phyloP scores from a whole-genome alignment of 2,329 filamentous ascomycete species.

The Botryotinia narcissicola region DNA sequence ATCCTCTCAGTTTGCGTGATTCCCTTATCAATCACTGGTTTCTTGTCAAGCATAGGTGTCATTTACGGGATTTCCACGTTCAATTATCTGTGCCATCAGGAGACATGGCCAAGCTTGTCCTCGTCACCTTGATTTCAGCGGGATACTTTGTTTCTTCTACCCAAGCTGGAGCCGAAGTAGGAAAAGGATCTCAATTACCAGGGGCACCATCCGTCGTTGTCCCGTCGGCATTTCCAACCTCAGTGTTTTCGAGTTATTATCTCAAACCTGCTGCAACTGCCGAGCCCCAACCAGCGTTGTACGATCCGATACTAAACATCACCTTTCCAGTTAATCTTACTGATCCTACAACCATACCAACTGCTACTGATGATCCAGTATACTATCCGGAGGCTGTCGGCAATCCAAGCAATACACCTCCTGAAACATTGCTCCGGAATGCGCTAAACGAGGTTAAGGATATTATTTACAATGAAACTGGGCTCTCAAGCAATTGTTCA shows the following conservation, averaged over 20 bases:
- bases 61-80: background rate
- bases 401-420: slow-evolving; percentile 44
- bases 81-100: background rate
- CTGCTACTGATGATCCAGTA: slow-evolving; percentile 48
- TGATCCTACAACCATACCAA: slow-evolving; percentile 51
- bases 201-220: slow-evolving; percentile 43
- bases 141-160: background rate
- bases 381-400: slow-evolving; percentile 48
- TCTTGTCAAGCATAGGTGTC: background rate
- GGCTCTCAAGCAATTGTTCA: slow-evolving; percentile 46
- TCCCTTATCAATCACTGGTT: background rate
- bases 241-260: slow-evolving; percentile 51
- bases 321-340: slow-evolving; percentile 55
- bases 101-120: slow-evolving; percentile 9
- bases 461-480: slow-evolving; percentile 43
- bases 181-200: slow-evolving; percentile 30
- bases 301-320: slow-evolving; percentile 53
- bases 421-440: slow-evolving; percentile 44
- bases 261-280: slow-evolving; percentile 45
- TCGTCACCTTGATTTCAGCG: background rate
- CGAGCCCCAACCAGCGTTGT: slow-evolving; percentile 52
- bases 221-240: slow-evolving; percentile 49
- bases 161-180: background rate
- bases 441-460: slow-evolving; percentile 45
- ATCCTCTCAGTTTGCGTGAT: background rate